A percentile compares a stretch with the other conserved stretches of the same genome.
These are phyloP conservation scores for Wallacemonas sp. DNA, from an alignment of 208 protist species.

Conservation along the genomic window DNA sequence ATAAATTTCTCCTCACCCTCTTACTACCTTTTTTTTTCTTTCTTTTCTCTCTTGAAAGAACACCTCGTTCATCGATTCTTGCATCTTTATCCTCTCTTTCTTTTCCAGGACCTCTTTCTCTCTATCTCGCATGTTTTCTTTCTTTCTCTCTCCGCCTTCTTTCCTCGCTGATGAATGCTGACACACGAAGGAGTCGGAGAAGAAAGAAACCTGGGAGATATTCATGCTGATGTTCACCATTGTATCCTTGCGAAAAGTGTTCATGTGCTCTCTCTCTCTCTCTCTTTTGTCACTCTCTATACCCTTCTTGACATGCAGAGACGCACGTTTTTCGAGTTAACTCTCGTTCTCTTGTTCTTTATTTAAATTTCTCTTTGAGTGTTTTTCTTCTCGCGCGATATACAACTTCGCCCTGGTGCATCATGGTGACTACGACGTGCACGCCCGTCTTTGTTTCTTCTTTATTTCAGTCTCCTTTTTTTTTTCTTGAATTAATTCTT, in stretches of 20 bases:
- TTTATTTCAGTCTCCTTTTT: no score
- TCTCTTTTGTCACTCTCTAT: background rate
- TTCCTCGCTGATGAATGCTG: no score
- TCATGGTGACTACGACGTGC: no score
- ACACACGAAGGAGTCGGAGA: no score
- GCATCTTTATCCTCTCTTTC: background rate
- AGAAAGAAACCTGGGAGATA: no score
- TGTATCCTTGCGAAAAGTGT: no score
- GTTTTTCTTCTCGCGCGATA: no score
- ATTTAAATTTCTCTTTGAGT: no score
- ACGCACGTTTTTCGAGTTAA: no score
- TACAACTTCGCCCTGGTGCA: no score
- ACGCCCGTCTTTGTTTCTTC: background rate
- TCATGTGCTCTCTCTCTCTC: slow-evolving; percentile 1
- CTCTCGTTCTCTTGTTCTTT: background rate
- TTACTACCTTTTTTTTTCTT: slow-evolving; percentile 22
- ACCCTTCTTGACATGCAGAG: background rate
- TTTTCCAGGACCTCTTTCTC: slow-evolving; percentile 3
- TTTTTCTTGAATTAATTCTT: no score
- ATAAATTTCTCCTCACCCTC: slow-evolving; percentile 17
- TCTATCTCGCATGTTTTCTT: slow-evolving; percentile 9
- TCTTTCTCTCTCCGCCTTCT: slow-evolving; percentile 5
- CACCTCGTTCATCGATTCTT: background rate
- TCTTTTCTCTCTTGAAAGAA: slow-evolving; percentile 10
- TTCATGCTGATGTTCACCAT: no score